These are phyloP conservation scores for Pseudogymnoascus sp. DNA, from an alignment of 2,329 filamentous ascomycete genomes.

Conservation along the genomic window DNA sequence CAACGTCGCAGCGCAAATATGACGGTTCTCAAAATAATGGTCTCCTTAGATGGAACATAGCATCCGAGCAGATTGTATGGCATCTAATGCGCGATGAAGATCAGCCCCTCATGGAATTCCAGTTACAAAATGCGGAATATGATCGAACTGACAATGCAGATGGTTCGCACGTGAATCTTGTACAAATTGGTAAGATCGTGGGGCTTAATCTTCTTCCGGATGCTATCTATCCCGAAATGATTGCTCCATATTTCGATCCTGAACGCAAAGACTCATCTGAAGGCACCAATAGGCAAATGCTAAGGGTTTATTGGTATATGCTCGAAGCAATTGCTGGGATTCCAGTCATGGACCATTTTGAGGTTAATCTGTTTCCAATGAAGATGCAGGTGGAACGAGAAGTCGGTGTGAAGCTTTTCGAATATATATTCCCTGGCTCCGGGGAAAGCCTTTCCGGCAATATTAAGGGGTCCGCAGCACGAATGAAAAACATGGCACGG, in stretches of 20 bases:
- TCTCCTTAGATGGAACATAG: constrained; percentile 83
- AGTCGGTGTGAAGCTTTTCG: constrained; percentile 85
- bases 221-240: constrained; percentile 92
- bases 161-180: constrained; percentile 87
- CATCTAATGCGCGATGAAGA: constrained; percentile 83
- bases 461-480: constrained; percentile 53
- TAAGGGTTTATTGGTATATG: constrained; percentile 96
- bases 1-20: constrained; percentile 82
- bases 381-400: constrained; percentile 91
- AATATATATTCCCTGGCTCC: constrained; percentile 92
- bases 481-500: constrained; percentile 46
- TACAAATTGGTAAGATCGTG: constrained; percentile 80
- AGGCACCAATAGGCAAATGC: constrained; percentile 67
- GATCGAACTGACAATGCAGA: constrained; percentile 95
- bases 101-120: constrained; percentile 85
- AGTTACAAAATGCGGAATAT: constrained; percentile 84
- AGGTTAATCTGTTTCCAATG: constrained; percentile 86
- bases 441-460: constrained; percentile 33
- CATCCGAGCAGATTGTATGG: constrained; percentile 94
- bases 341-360: constrained; percentile 92
- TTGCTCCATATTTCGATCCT: constrained; percentile 76
- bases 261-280: constrained; percentile 41
- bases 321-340: constrained; percentile 96
- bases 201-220: constrained; percentile 85
- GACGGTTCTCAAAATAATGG: constrained; percentile 71